Evolutionary conservation across 129 eudicot genomes (phyloP).

Genomic region (Centaurea solstitialis): DNA sequence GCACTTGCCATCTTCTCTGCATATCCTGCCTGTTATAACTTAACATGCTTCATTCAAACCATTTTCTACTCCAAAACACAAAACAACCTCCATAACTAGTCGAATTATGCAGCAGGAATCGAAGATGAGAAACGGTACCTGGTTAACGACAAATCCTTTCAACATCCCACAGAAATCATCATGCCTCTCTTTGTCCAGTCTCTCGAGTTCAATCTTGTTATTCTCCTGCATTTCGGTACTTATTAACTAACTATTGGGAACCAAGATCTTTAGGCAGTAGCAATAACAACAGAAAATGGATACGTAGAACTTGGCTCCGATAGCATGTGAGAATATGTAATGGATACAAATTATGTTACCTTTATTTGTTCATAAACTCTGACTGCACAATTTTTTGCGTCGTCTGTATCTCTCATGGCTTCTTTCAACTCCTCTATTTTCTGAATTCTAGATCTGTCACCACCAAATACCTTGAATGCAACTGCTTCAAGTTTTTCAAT

Average conservation of each 20-base stretch:
- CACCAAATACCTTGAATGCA: slow-evolving; percentile 89
- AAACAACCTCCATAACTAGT: background rate
- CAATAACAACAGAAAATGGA: background rate
- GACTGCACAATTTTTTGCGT: slow-evolving; percentile 66
- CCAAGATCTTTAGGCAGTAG: background rate
- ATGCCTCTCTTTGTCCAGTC: slow-evolving; percentile 75
- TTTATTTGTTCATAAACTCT: slow-evolving; percentile 75
- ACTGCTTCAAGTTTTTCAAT: slow-evolving; percentile 90
- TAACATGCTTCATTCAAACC: slow-evolving; percentile 4
- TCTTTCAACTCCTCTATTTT: slow-evolving; percentile 87
- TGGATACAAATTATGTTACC: slow-evolving; percentile 39
- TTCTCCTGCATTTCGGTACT: slow-evolving; percentile 57
- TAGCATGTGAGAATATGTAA: background rate
- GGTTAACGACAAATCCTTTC: slow-evolving; percentile 86
- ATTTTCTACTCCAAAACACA: background rate
- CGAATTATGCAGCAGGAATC: background rate
- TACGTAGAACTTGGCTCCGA: too few species aligned
- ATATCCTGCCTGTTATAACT: slow-evolving; percentile 73
- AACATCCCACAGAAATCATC: slow-evolving; percentile 79
- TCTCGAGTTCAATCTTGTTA: slow-evolving; percentile 72
- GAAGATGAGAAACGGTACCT: slow-evolving; percentile 44
- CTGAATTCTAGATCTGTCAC: slow-evolving; percentile 71
- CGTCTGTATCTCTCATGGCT: slow-evolving; percentile 64
- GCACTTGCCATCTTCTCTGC: slow-evolving; percentile 89
- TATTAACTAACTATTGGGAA: background rate